Base-by-base conservation (phyloP, 2,329 filamentous ascomycete species). In the Trichoderma arundinaceum region DNA sequence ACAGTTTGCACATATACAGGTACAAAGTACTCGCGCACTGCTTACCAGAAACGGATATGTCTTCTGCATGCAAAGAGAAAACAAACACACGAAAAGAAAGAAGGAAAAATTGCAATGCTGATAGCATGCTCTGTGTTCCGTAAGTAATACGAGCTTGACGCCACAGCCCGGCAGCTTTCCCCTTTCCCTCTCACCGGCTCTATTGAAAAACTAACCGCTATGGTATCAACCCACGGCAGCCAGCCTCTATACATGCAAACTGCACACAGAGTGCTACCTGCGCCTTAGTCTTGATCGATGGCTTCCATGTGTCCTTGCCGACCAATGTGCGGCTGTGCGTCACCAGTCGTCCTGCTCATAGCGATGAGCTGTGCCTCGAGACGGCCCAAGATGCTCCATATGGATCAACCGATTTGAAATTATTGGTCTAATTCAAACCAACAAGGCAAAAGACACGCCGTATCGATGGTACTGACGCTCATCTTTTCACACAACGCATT, bases 41-140 rank as follows among this genome's bases (percentile, higher is more conserved):
- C 59, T 43, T 62, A 44, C 59, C 59, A 62, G 17, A 62, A 62
- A 28, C 39, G 59, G 59, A 53, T 52, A 7, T 35, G 22, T 53
- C 9, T 44, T 19, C 19, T 53, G 33, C 59, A 19, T 19, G 22
- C n/a, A 35, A 46, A 13, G 39, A 44, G 39, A 54, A 35, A 54
- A 35, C 48, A 62, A 5, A n/a, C 5, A 13, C n/a, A 19, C 9
- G 9, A 48, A 48, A 19, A 17, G 17, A 12, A 28, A 10, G 3
- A 19, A 48, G 22, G 35, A 38, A 7, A 38, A 38, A 38, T 4
- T 3, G 35, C 35, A 7, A 38, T 38, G 35, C 35, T 38, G 22
- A 35, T n/a, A 6, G 48, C 39, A 17, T 53, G 33, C 32, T 53
- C 51, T 39, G 52, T 39, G 8, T 17, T 28, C 22, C 28, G 43